Evolutionary conservation across 2,329 filamentous ascomycete genomes (phyloP), one percentile per base, ranked within the genome.

Genomic region (Beauveria rudraprayagi): DNA sequence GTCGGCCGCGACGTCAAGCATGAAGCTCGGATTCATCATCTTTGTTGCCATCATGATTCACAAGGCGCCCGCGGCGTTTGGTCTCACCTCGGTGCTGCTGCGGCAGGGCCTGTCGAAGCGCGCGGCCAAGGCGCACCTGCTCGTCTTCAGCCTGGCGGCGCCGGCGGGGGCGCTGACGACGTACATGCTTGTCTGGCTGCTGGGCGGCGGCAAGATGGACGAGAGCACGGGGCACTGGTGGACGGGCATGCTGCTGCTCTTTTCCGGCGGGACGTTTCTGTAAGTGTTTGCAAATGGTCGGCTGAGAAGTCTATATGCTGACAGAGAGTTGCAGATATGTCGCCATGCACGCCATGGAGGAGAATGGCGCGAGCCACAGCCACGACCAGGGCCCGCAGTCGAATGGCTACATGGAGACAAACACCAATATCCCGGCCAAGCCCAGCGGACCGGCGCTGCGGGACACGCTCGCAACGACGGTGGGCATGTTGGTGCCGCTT

Each of bases 301-400:
- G 11, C 5, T 37, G 34, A 37, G 40, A 14, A 22, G 41, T 22
- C n/a, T 28, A 44, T 55, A 63, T 53, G 61, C 68, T 71, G 64
- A 53, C 24, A 16, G 24, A 24, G 16, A 19, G 34, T 14, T 51
- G 10, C 65, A 95, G 91, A 67, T 96, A 97, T 70, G 94, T 99
- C 48, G 94, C 94, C 1, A 97, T 97, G 92, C 94, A 99, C 71
- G 92, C 92, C 1, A 96, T 97, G 91, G 90, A 95, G 71, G 92
- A 96, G 69, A 84, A 87, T 56, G 73, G 75, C 9, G 71, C 75
- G 34, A 74, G 77, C 55, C 80, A 86, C 64, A 73, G 76, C 56
- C 80, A 86, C 64, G 78, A 84, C n/a, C 77, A 83, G 61, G 73
- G 77, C 56, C 67, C 73, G 0, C 68, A 71, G 5, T 70, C 74